Base-by-base conservation (phyloP, 495 filamentous ascomycete genomes). In the Paragyromitra xinjiangensis region DNA sequence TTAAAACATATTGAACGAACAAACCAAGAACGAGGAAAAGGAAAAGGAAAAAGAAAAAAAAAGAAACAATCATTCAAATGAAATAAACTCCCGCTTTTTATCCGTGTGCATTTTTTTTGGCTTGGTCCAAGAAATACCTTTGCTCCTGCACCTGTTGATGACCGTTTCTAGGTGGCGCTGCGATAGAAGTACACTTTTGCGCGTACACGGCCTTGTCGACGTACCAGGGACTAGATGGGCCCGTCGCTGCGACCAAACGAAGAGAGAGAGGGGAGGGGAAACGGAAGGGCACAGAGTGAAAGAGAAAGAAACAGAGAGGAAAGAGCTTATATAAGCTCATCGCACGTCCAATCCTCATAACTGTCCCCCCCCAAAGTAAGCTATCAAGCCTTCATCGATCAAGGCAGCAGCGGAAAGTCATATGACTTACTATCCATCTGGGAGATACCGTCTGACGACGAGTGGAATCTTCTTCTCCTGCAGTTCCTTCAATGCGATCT, bases 311-410 rank as follows among this genome's bases (percentile, higher is more conserved):
- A 19, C 45, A 61, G 55, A 37, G 40, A 19, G 34, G n/a, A 51
- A 53, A 39, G 64, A 78, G 37, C 59, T 64, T 83, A 83, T 68
- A 83, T 82, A 62, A 99, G 87, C 83, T 99, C 95, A 86, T 99
- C 95, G 85, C 94, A 97, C 65, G 93, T 95, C 95, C 95, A 99
- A 84, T 99, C 95, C 87, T 99, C 95, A 83, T 99, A 99, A 85
- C 95, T 97, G 73, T 42, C 22, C 37, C 59, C 7, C 22, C 37
- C 61, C 7, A 24, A 34, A n/a, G 26, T 77, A 22, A 71, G 75
- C 66, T 11, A 71, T 66, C 39, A 44, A 59, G 44, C 44, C 26
- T 22, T 22, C 50, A 40, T 34, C 0, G 37, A 53, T 1, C 29
- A 34, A n/a, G 45, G 55, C 40, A 29, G 39, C 11, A 39, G n/a